Evolutionary conservation across 2,329 filamentous ascomycete genomes (phyloP).

Genomic region (Periconia macrospinosa): DNA sequence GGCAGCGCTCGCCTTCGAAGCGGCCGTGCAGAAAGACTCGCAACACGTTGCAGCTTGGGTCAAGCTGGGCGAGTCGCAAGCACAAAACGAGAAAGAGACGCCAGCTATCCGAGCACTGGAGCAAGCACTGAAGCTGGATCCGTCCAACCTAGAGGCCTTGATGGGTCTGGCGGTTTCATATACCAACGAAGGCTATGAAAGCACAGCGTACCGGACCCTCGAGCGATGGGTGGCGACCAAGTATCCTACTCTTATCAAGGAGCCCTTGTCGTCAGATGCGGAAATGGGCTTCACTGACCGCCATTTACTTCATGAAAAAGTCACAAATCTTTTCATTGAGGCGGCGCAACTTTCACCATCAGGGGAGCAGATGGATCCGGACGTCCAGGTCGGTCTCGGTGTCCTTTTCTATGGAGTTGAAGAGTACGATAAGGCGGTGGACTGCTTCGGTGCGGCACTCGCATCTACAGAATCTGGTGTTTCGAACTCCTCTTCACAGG

Average conservation of each 20-base stretch:
- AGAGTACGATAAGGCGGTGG: conserved; percentile 97
- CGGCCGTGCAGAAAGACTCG: conserved; percentile 86
- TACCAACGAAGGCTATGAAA: conserved; percentile 98
- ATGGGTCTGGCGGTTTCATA: conserved; percentile 97
- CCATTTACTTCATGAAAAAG: conserved; percentile 82
- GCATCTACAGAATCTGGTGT: conserved; percentile 81
- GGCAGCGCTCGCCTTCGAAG: conserved; percentile 92
- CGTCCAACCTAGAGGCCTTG: conserved; percentile 81
- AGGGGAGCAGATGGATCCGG: conserved; percentile 95
- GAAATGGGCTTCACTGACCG: conserved; percentile 95
- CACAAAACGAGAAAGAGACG: conserved; percentile 97
- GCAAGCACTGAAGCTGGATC: conserved; percentile 84
- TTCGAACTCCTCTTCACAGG: conserved; percentile 80
- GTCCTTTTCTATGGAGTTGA: conserved; percentile 98
- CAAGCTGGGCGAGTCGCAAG: conserved; percentile 86
- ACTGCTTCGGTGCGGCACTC: conserved; percentile 93
- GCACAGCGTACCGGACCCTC: conserved; percentile 90
- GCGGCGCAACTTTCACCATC: conserved; percentile 90
- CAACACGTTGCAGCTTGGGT: conserved; percentile 92
- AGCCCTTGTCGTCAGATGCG: conserved; percentile 71
- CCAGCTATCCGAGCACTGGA: conserved; percentile 93
- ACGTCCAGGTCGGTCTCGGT: conserved; percentile 95
- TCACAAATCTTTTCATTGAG: conserved; percentile 87
- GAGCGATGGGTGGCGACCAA: conserved; percentile 97
- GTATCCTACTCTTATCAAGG: conserved; percentile 80